phyloP scores from a whole-genome alignment of 345 rosid species.

The Noccaea bulbosa region DNA sequence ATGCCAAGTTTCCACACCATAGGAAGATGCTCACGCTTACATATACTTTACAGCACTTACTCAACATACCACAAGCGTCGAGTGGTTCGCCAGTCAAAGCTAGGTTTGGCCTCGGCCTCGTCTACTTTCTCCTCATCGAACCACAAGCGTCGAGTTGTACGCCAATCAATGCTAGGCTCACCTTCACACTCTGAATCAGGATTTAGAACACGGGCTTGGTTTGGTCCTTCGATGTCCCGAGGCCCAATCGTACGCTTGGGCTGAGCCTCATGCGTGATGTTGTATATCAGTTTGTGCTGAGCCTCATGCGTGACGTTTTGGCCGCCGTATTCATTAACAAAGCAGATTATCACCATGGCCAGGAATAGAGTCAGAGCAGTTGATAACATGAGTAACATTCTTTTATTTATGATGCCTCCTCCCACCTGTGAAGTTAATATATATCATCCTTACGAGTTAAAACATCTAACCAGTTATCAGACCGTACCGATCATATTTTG shows the following conservation, averaged over 20 bases:
- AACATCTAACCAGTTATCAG: conserved; percentile 1
- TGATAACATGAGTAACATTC: conserved; percentile 3
- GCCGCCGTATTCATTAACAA: conserved; percentile 7
- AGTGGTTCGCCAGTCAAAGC: conserved; percentile 30
- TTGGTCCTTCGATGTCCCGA: neutral
- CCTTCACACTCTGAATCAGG: conserved; percentile 7
- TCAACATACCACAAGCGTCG: conserved; percentile 36
- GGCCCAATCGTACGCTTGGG: neutral
- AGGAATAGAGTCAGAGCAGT: conserved; percentile 21
- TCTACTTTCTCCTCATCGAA: conserved; percentile 31
- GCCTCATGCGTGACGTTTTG: conserved; percentile 3
- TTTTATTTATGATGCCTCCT: neutral
- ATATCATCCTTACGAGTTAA: neutral
- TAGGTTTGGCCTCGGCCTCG: conserved; percentile 16
- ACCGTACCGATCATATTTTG: conserved; percentile 11
- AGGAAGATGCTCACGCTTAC: conserved; percentile 3
- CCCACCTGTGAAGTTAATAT: conserved; percentile 19
- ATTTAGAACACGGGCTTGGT: neutral
- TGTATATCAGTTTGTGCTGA: conserved; percentile 23
- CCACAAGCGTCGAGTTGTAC: conserved; percentile 55
- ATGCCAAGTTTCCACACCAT: conserved; percentile 2
- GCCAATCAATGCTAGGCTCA: conserved; percentile 48
- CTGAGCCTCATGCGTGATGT: conserved; percentile 1
- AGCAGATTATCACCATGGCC: conserved; percentile 23
- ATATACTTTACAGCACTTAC: neutral